Percentiles rank a stretch among this genome's conserved stretches.
Evolutionary conservation across 352 stramenopile species (phyloP).

Genomic region (Peronospora destructor): DNA sequence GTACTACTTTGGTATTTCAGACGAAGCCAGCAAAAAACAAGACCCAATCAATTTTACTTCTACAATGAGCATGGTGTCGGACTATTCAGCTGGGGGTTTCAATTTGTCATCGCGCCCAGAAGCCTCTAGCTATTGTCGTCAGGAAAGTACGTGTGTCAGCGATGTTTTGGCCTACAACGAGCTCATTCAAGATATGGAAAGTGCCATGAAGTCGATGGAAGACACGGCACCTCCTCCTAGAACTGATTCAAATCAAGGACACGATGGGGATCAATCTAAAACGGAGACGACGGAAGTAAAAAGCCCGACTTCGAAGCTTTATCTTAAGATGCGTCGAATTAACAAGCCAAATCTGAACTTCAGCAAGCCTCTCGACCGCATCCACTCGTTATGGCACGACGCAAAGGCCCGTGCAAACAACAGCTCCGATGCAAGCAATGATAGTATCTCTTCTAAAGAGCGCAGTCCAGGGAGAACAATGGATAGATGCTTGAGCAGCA

Average conservation of each 20-base stretch:
- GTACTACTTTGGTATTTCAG: slow-evolving; percentile 49
- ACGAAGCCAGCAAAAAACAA: slow-evolving; percentile 11
- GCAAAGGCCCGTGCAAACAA: slow-evolving; percentile 20
- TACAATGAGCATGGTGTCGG: slow-evolving; percentile 20
- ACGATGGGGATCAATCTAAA: slow-evolving; percentile 5
- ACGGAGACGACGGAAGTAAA: slow-evolving; percentile 4
- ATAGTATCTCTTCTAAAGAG: slow-evolving; percentile 15
- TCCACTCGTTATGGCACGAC: slow-evolving; percentile 25
- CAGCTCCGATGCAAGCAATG: slow-evolving; percentile 16
- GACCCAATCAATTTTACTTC: slow-evolving; percentile 9
- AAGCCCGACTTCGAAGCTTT: slow-evolving; percentile 18
- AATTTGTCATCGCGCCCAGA: slow-evolving; percentile 26
- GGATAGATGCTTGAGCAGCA: slow-evolving; percentile 6
- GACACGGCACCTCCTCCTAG: slow-evolving; percentile 10
- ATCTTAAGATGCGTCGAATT: slow-evolving; percentile 21
- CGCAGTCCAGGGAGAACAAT: slow-evolving; percentile 7
- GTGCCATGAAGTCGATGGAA: slow-evolving; percentile 21
- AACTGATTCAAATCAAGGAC: slow-evolving; percentile 18
- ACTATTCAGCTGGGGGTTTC: slow-evolving; percentile 21
- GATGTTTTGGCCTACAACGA: slow-evolving; percentile 59
- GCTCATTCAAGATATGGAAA: slow-evolving; percentile 59
- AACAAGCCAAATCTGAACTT: slow-evolving; percentile 15
- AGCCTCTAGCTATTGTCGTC: slow-evolving; percentile 35
- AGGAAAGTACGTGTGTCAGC: slow-evolving; percentile 48
- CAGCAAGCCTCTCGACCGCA: slow-evolving; percentile 19